Base-by-base conservation (phyloP, 2,329 filamentous ascomycete genomes). In the Hypoxylon sp. region DNA sequence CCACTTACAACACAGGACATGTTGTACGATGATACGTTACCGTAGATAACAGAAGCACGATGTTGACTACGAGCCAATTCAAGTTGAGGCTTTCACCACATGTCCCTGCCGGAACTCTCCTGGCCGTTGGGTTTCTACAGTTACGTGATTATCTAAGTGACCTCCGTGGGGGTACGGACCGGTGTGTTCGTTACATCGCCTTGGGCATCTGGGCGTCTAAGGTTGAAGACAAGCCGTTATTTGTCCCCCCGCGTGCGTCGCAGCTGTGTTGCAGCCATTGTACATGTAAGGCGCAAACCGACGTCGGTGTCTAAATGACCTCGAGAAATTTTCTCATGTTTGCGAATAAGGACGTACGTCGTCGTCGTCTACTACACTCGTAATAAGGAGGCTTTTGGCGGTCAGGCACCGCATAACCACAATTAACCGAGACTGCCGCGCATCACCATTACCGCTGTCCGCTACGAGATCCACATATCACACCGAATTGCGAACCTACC, bases 391-490 rank as follows among this genome's bases (percentile, higher is more conserved):
- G 21, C 36, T 63, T 60, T 57, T 63, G 50, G 55, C 63, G 49
- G 67, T 63, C 63, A 69, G 56, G 56, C 19, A 25, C 34, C 34
- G 36, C 41, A 38, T n/a, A 32, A 51, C 36, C 52, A 51, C 43
- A 34, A 36, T 30, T 51, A 51, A 51, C 45, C 56, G 46, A 34
- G 38, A 17, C 13, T 57, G 30, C 63, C 60, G 60, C 67, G 57
- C 43, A 67, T 69, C 63, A 34, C 57, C 57, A 64, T 59, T 53
- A 50, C 45, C 60, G 34, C 41, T 56, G 66, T 63, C 66, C 66
- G 66, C 28, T 28, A 19, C 41, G 38, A 34, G 43, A 23, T 19
- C 56, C 50, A 56, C 56, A 14, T 51, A 34, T 56, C 21, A 30
- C 6, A 45, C 11, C 3, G 10, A 49, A 59, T 41, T 14, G 17